These are phyloP conservation scores for Termitomyces sp. DNA, from an alignment of 768 basidiomycete species.

Conservation along the genomic window DNA sequence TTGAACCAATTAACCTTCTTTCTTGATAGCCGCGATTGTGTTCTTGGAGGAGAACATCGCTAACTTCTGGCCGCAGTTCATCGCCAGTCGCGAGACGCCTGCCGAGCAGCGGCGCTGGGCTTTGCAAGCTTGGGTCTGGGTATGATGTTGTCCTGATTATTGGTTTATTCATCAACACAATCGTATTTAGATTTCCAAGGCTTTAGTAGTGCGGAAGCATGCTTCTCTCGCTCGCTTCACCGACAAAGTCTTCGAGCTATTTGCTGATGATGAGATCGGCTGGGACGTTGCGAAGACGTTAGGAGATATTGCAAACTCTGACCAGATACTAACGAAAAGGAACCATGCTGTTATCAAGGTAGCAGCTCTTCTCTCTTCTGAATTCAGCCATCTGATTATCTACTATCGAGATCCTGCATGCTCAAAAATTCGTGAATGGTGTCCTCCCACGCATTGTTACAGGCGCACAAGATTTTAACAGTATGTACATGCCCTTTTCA, in stretches of 20 bases:
- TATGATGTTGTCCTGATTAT: conserved; percentile 25
- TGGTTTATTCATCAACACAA: background rate
- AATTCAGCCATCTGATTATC: background rate
- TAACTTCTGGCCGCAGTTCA: conserved; percentile 44
- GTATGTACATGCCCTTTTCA: conserved; percentile 34
- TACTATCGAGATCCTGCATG: conserved; percentile 55
- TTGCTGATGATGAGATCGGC: conserved; percentile 60
- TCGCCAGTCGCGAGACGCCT: conserved; percentile 30
- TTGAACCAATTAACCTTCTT: background rate
- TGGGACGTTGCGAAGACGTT: conserved; percentile 76
- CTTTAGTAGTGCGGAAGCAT: conserved; percentile 74
- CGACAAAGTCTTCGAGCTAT: conserved; percentile 63
- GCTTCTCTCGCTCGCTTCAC: conserved; percentile 50
- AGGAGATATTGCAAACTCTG: conserved; percentile 59
- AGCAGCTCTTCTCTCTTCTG: background rate
- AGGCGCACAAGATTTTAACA: conserved; percentile 52
- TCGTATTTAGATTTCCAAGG: conserved; percentile 64
- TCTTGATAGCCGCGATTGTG: conserved; percentile 35
- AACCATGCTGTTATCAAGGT: conserved; percentile 82
- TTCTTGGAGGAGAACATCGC: conserved; percentile 43
- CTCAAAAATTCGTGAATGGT: conserved; percentile 69
- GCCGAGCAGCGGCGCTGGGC: conserved; percentile 43
- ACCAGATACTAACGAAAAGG: conserved; percentile 66
- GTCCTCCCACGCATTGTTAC: conserved; percentile 73
- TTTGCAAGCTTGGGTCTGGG: conserved; percentile 68